Base-by-base conservation (phyloP, 129 eudicot genomes). In the Centella asiatica region DNA sequence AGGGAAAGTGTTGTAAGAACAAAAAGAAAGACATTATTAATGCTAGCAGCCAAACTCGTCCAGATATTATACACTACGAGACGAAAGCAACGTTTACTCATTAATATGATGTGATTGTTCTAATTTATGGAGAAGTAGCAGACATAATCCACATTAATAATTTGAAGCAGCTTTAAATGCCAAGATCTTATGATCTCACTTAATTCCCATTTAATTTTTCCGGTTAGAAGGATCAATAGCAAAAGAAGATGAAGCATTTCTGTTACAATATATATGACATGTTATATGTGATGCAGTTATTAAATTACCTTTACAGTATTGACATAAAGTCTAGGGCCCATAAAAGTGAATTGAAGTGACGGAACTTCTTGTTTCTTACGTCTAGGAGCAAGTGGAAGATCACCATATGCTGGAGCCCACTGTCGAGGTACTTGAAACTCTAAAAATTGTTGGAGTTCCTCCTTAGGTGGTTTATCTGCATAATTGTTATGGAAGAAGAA, bases 361-460 rank as follows among this genome's bases (percentile, higher is more conserved):
- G 96, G 95, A 52, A 94, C 70, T 10, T 84, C 69, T 42, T 78
- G 78, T 64, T 77, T 93, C 79, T 72, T 82, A 69, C 82, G 96
- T 7, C 89, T 77, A 54, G 84, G 70, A 53, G 83, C 95, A 33
- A 93, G 86, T 47, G 95, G 96, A 72, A 93, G 92, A 71, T 93
- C 99, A 40, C 89, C 77, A 52, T 81, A 93, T 27, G 86, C 92
- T 0, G 99, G 99, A 23, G 96, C 95, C 95, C 96, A 93, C 61
- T 82, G 96, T 27, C 99, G 85, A 60, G 99, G 99, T 57, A 93
- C 65, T 46, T 93, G 99, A 67, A 87, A 93, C 74, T 87, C 99
- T 5, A 93, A 78, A 72, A 93, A 93, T 66, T 87, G 95, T 12
- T 81, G 68, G 18, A 93, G 95, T 70, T 93, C 99, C 86, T 93